These are phyloP conservation scores for Colletotrichum paranaense DNA, from an alignment of 2,329 filamentous ascomycete genomes.

Conservation along the genomic window DNA sequence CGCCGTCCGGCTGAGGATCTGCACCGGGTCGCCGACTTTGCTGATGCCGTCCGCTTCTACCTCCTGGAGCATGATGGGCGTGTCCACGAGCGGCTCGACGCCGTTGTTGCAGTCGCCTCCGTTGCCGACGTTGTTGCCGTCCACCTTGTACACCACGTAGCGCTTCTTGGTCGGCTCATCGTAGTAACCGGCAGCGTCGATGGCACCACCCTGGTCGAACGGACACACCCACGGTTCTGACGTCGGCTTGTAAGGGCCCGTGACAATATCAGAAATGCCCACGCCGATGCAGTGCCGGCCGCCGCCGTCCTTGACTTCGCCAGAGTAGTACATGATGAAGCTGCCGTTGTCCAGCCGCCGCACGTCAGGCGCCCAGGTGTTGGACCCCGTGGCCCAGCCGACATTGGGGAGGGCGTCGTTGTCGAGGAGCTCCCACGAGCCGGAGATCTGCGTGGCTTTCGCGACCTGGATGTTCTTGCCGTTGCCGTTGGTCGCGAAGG, in stretches of 20 bases:
- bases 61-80: conserved; percentile 68
- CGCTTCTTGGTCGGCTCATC: conserved; percentile 62
- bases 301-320: conserved; percentile 51
- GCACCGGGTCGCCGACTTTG: conserved; percentile 59
- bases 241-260: conserved; percentile 64
- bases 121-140: conserved; percentile 66
- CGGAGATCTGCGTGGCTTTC: conserved; percentile 56
- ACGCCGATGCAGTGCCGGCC: conserved; percentile 68
- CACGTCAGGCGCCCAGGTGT: conserved; percentile 74
- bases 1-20: conserved; percentile 57
- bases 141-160: conserved; percentile 75
- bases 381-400: conserved; percentile 63
- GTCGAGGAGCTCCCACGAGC: conserved; percentile 59
- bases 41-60: conserved; percentile 63
- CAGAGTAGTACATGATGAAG: conserved; percentile 72
- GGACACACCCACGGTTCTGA: conserved; percentile 64
- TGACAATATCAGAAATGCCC: conserved; percentile 57
- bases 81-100: conserved; percentile 53
- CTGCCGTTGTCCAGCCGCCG: conserved; percentile 58
- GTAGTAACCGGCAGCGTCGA: conserved; percentile 70
- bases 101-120: conserved; percentile 59
- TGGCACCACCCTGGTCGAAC: conserved; percentile 65
- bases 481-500: conserved; percentile 66
- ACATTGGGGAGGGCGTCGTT: conserved; percentile 66
- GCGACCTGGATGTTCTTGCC: conserved; percentile 66